Evolutionary conservation across 2,329 filamentous ascomycete genomes (phyloP).

Genomic region (Exophiala sideris): DNA sequence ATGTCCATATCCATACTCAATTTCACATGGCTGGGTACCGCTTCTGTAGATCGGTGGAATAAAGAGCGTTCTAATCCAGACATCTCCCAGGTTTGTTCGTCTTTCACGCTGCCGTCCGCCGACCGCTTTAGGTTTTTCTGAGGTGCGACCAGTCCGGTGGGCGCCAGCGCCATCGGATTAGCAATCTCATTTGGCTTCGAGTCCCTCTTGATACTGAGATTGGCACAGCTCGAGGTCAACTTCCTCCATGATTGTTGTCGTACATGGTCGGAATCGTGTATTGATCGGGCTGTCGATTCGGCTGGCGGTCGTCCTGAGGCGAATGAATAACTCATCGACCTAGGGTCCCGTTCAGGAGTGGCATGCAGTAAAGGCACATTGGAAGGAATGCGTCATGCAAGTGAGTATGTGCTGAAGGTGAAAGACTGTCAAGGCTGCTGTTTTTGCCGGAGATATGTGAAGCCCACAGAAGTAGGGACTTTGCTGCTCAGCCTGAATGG

Average conservation of each 20-base stretch:
- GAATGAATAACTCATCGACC: not conserved
- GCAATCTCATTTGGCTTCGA: no score
- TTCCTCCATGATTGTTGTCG: not conserved
- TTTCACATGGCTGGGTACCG: not conserved
- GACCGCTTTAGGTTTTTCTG: conserved; percentile 2
- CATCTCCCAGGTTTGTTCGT: not conserved
- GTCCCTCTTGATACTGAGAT: not conserved
- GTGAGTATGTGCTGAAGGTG: no score
- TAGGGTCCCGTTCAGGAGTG: no score
- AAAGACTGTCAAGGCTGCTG: no score
- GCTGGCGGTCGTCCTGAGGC: no score
- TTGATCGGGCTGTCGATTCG: not conserved
- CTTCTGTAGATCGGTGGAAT: not conserved
- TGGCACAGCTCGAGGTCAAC: not conserved
- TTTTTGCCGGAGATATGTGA: no score
- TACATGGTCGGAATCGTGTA: not conserved
- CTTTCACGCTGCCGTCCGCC: conserved; percentile 10
- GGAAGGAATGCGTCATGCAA: no score
- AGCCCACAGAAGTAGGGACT: no score
- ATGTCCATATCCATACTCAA: conserved; percentile 7
- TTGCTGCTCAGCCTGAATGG: no score
- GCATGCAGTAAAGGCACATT: no score
- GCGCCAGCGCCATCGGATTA: no score
- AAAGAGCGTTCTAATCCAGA: not conserved
- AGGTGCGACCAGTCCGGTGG: no score